Evolutionary conservation across 2,329 filamentous ascomycete genomes (phyloP).

Genomic region (Colletotrichum orchidophilum): DNA sequence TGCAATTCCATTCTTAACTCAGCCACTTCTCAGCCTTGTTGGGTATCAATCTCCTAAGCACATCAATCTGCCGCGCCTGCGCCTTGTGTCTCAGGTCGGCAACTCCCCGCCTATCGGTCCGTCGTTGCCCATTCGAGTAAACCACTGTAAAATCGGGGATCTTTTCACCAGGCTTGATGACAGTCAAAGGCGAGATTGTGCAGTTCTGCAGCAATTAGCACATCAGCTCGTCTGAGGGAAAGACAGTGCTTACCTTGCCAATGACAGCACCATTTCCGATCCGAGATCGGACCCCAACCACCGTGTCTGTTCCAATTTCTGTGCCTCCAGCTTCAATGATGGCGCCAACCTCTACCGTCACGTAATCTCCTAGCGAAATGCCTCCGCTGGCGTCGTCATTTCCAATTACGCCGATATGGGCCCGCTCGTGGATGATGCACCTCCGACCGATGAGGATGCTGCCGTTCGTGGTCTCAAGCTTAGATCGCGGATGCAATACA

Average conservation of each 20-base stretch:
- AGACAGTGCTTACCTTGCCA: slow-evolving; percentile 60
- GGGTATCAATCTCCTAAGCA: slow-evolving; percentile 72
- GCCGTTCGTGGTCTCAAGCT: slow-evolving; percentile 80
- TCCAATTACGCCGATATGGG: slow-evolving; percentile 60
- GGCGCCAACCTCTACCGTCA: slow-evolving; percentile 68
- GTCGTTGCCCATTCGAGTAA: slow-evolving; percentile 69
- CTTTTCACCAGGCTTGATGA: slow-evolving; percentile 64
- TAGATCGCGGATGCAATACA: slow-evolving; percentile 86
- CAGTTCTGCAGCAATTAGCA: slow-evolving; percentile 62
- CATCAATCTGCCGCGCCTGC: slow-evolving; percentile 74
- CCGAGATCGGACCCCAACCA: slow-evolving; percentile 67
- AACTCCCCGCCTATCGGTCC: slow-evolving; percentile 68
- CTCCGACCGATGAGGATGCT: slow-evolving; percentile 83
- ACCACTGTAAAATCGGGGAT: slow-evolving; percentile 76
- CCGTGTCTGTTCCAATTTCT: slow-evolving; percentile 67
- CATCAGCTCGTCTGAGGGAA: not conserved
- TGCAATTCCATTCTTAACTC: slow-evolving; percentile 2
- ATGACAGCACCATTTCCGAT: slow-evolving; percentile 69
- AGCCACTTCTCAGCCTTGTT: slow-evolving; percentile 54
- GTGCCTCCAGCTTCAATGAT: slow-evolving; percentile 71
- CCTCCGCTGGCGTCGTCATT: slow-evolving; percentile 52
- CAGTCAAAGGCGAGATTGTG: slow-evolving; percentile 73
- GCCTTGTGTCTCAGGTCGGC: slow-evolving; percentile 71
- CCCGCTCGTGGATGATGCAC: slow-evolving; percentile 82
- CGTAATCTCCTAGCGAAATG: slow-evolving; percentile 68